Evolutionary conservation across 768 basidiomycete species (phyloP), one percentile per base, ranked within the genome.

Genomic region (Serendipita sp.): DNA sequence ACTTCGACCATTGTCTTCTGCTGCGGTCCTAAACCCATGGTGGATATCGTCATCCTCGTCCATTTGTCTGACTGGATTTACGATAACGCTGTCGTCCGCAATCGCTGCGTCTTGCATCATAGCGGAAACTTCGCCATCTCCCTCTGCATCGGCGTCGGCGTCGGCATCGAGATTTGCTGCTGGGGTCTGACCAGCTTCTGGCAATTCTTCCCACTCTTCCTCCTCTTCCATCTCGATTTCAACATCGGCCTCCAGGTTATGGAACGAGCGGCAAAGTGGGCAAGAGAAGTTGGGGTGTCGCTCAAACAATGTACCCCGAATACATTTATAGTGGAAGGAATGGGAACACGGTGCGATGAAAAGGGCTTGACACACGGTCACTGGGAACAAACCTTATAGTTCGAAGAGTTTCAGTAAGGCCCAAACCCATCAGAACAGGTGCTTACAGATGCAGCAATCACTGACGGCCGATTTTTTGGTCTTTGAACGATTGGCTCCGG

Each of bases 331-430:
- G 75, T 93, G 90, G 77, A 90, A 91, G 0, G 92, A 85, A 72
- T 99, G 95, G 0, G 90, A 93, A 74, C 95, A 99, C 0, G 95
- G 95, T 30, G 95, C 92, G 70, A 99, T 94, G 77, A 99, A 97
- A 53, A 98, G 82, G 0, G 92, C 88, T 73, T 99, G 95, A 65
- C 86, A 89, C 71, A 97, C 93, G 0, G 90, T 87, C 0, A 98
- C 92, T 24, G 83, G 75, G 76, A 95, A 99, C 28, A 87, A 74
- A 71, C 82, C 81, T 82, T 50, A 43, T 50, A 64, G 53, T 38
- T n/a, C 2, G 42, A 48, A 48, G 64, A 41, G 13, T 30, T 58
- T 42, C 31, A 61, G 45, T 48, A 65, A 67, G 58, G 51, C 51
- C 41, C 30, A 30, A 58, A 20, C 51, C 34, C 42, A 28, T 33